Evolutionary conservation across 805 yeast species (phyloP), one percentile per base, ranked within the genome.

Genomic region (Saccharomycodes ludwigii): DNA sequence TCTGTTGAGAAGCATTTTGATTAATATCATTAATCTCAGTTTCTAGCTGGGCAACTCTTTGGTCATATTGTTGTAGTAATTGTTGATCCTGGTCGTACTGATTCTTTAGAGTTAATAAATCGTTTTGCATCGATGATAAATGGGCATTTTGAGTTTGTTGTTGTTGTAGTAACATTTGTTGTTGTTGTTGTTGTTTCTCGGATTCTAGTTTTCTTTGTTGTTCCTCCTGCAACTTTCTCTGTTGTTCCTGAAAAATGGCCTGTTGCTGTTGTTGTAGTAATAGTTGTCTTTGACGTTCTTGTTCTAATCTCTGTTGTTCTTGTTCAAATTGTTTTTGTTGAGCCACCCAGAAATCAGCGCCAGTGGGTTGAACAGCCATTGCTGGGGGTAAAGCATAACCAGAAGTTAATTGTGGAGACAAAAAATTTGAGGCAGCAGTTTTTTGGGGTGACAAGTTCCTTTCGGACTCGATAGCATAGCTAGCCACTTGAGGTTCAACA

Each of bases 41-140:
- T 56, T 86, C 96, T 39, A 86, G 65, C 16, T 78, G 71, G 52
- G 78, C 78, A 6, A 86, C 94, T 35, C 94, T 65, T 39, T 74
- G 68, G 52, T 86, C 96, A 50, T 86, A 86, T 52, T 84, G 94
- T 51, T 78, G 83, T 33, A 86, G 65, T 59, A 86, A 61, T 41
- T 72, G 63, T 52, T 83, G 95, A 50, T 83, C 94, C 43, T 75
- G 80, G 42, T 85, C 94, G 47, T 79, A 82, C 47, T 84, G 95
- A 22, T 77, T 81, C 41, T 76, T 71, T 41, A 84, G 61, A 40
- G 75, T 70, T 23, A 81, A 59, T 30, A 86, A 54, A 50, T 85
- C 94, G 43, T 83, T 77, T 51, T 85, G 94, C 33, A 82, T 61
- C 41, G 81, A 86, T 0, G 86, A 74, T 20, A 75, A 82, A 39